Evolutionary conservation across 2,329 filamentous ascomycete species (phyloP).

Genomic region (Penicillium sp.): DNA sequence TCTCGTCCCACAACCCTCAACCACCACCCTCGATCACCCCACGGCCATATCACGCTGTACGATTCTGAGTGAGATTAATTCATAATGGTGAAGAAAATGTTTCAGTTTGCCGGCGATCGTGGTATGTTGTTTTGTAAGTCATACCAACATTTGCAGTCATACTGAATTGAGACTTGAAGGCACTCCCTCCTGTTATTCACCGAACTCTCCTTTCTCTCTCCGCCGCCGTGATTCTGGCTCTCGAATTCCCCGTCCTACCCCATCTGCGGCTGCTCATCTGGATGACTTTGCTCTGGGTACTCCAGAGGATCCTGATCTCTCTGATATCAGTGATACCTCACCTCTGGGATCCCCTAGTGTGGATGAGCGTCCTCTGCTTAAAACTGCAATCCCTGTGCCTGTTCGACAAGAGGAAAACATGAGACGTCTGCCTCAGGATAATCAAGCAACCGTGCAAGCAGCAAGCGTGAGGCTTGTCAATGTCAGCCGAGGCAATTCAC

Average conservation of each 20-base stretch:
- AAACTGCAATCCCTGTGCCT: too few relatives aligned
- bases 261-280: not conserved
- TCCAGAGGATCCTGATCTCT: not conserved
- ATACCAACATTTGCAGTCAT: not conserved
- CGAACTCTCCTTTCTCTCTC: not conserved
- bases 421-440: too few relatives aligned
- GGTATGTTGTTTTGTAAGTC: not conserved
- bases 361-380: too few relatives aligned
- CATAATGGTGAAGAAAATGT: not conserved
- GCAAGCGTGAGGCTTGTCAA: too few relatives aligned
- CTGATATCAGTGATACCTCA: not conserved
- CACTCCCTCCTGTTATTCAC: not conserved
- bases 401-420: too few relatives aligned
- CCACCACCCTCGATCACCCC: too few relatives aligned
- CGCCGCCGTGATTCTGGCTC: not conserved
- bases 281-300: not conserved
- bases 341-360: not conserved
- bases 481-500: too few relatives aligned
- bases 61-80: not conserved
- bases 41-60: too few relatives aligned
- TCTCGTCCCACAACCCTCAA: too few relatives aligned
- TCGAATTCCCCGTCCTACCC: not conserved
- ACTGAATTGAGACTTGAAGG: not conserved
- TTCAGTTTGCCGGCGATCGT: not conserved
- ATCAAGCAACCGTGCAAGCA: too few relatives aligned